These are phyloP conservation scores for Gentiana dahurica DNA, from an alignment of 257 asterid genomes.

Conservation along the genomic window DNA sequence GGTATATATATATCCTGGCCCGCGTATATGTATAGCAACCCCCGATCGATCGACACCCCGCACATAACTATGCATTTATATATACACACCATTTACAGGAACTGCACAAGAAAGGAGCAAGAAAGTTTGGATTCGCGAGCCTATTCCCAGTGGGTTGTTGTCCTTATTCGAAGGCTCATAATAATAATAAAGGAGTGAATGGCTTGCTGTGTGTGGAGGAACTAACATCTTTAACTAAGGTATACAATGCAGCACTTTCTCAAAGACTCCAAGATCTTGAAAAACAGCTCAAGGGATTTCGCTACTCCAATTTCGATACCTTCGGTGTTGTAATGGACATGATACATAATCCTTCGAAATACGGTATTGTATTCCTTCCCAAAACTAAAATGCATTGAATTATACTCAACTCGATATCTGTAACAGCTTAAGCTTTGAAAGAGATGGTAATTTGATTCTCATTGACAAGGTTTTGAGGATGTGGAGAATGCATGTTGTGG, in stretches of 20 bases:
- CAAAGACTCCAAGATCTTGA: conserved; percentile 8
- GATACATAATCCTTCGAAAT: conserved; percentile 14
- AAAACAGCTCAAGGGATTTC: conserved; percentile 15
- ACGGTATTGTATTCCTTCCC: conserved; percentile 4
- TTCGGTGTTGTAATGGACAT: conserved; percentile 8
- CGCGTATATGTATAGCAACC: no score
- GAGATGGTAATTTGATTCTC: no score
- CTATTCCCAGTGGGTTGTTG: conserved; percentile 10
- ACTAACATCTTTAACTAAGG: conserved; percentile 3
- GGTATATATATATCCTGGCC: conserved; percentile 5
- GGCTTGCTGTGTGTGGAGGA: not conserved
- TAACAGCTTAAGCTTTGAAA: no score
- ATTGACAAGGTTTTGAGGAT: conserved; percentile 36
- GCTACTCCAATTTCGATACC: conserved; percentile 15
- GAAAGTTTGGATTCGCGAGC: conserved; percentile 20
- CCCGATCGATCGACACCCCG: no score
- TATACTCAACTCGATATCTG: no score
- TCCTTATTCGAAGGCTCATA: conserved; percentile 12
- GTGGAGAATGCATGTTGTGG: conserved; percentile 52
- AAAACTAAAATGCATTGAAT: no score
- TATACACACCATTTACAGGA: conserved; percentile 3
- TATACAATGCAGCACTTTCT: conserved; percentile 10
- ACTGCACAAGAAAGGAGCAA: conserved; percentile 17
- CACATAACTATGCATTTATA: no score
- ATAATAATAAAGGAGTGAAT: not conserved